Base-by-base conservation (phyloP, 2,329 filamentous ascomycete species). In the Tolypocladium endophyticum region DNA sequence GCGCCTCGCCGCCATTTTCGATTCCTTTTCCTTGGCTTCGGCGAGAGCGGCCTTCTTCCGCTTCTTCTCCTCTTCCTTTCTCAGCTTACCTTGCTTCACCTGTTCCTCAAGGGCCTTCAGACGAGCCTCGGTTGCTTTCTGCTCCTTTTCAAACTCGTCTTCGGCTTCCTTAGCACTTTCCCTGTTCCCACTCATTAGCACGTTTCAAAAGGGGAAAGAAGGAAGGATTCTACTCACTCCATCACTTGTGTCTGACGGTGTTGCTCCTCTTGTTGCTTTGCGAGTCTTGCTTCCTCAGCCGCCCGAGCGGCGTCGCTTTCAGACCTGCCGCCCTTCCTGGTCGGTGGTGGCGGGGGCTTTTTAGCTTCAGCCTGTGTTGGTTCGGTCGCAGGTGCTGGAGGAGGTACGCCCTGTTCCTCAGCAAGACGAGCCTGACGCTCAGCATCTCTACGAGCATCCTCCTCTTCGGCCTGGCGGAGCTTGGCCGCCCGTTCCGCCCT, bases 1-100 rank as follows among this genome's bases (percentile, higher is more conserved):
- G 66, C 90, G 87, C 68, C 94, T 90, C 41, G 89, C 88, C 30
- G 90, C 90, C 64, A 97, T 79, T 71, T 89, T 88, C 58, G 86
- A 80, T 72, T 97, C 93, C 71, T 95, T 92, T 67, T 96, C 90
- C 73, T 91, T 93, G 9, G 92, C 85, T 66, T 94, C 90, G 56
- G 88, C 89, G 69, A 89, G 81, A 12, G 92, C 92, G 28, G 91
- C 93, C 77, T 96, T 92, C 79, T 92, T 94, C 67, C 84, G 88
- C 63, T 87, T 90, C 79, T 96, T 97, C 76, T 97, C 94, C 73
- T 99, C 94, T 66, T 95, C 89, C 75, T 96, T 97, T 80, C 91
- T 93, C 58, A 97, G 77, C 77, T 97, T 99, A 68, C 92, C 91
- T 70, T 92, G 90, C 63, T 87, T 87, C 58, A 97, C 92, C 73